These are phyloP conservation scores for Pseudomonodictys pantanalensis DNA, from an alignment of 495 filamentous ascomycete species.

Conservation along the genomic window DNA sequence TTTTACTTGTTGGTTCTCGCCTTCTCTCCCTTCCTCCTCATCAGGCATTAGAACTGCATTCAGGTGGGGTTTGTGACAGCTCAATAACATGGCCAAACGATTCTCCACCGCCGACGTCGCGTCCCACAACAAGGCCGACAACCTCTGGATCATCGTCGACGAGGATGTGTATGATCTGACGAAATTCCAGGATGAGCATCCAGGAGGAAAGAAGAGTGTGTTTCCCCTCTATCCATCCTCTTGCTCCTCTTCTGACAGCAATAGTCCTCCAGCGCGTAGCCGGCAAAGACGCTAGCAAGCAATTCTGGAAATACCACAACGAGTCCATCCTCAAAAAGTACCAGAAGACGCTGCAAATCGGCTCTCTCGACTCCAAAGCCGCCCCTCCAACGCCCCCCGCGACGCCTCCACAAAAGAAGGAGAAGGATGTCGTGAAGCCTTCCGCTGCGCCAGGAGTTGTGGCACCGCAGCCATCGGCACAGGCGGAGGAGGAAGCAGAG, in stretches of 20 bases:
- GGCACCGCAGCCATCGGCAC: conserved; percentile 46
- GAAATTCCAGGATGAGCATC: conserved; percentile 91
- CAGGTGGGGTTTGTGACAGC: no score
- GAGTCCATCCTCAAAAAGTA: conserved; percentile 93
- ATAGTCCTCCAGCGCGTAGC: conserved; percentile 88
- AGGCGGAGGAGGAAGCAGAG: conserved; percentile 55
- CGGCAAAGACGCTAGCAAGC: conserved; percentile 95
- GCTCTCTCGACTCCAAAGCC: conserved; percentile 80
- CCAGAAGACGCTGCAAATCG: conserved; percentile 80
- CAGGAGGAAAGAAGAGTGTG: conserved; percentile 92
- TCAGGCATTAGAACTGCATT: conserved; percentile 2
- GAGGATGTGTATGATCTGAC: conserved; percentile 96
- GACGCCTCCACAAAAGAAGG: conserved; percentile 51
- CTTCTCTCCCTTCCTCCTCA: not conserved
- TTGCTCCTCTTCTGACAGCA: no score
- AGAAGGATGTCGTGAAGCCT: conserved; percentile 50
- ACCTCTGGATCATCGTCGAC: conserved; percentile 87
- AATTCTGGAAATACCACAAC: conserved; percentile 99
- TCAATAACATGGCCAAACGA: conserved; percentile 84
- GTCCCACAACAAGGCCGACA: conserved; percentile 81
- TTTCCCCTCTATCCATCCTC: not conserved
- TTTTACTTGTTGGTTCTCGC: conserved; percentile 5
- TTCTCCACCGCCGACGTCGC: conserved; percentile 84
- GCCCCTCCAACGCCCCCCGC: conserved; percentile 58
- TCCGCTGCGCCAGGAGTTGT: conserved; percentile 47